Base-by-base conservation (phyloP, 2,329 filamentous ascomycete genomes). In the Passalora sequoiae region DNA sequence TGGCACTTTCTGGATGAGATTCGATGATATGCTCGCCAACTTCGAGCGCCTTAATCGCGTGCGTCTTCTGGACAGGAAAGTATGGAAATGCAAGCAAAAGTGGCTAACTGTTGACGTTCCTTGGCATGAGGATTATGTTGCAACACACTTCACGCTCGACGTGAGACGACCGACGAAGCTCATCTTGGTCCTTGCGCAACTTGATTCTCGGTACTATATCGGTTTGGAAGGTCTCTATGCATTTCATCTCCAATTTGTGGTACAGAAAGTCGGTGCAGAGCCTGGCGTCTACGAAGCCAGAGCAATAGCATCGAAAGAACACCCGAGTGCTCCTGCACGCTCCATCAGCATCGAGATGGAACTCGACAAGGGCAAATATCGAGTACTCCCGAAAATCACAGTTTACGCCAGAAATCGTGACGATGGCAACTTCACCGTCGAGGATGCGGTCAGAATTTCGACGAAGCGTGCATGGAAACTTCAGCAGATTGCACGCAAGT, bases 21-120 rank as follows among this genome's bases (percentile, higher is more conserved):
- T 78, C 53, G 62, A 72, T 6, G 77, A 80, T 39, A 65, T 80
- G 6, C 65, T 80, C n/a, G n/a, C n/a, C n/a, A n/a, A n/a, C n/a
- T n/a, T n/a, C n/a, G n/a, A n/a, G n/a, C n/a, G n/a, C n/a, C n/a
- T n/a, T n/a, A n/a, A n/a, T n/a, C n/a, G n/a, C n/a, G n/a, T n/a
- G n/a, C n/a, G n/a, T n/a, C n/a, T n/a, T n/a, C n/a, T n/a, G n/a
- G 3, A 44, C 29, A 28, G 27, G 4, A 9, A 13, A 22, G 19
- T 33, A 13, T 44, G 42, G 42, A 33, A 10, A 9, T n/a, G 15
- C 10, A 24, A 35, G 15, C 27, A 39, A 33, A 8, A n/a, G 6
- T 35, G 36, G 35, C 20, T 32, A 6, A 39, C 31, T 9, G 28
- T 39, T 27, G 22, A 25, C 42, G 35, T 33, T n/a, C 10, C 25